Base-by-base conservation (phyloP, 768 basidiomycete species). In the Trametes punicea region DNA sequence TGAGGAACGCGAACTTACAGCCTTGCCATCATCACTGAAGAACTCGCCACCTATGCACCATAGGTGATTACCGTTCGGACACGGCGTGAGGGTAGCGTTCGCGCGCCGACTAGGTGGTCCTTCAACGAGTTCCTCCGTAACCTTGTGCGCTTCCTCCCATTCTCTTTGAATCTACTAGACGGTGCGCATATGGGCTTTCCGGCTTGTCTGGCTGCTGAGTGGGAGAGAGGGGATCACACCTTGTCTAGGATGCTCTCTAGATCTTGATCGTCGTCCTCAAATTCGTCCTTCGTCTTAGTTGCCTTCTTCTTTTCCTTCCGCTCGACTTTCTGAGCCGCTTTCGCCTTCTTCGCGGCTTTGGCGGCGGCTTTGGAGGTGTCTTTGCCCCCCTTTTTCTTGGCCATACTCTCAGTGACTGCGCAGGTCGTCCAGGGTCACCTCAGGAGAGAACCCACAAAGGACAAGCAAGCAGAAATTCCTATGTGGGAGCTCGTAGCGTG, bases 41-140 rank as follows among this genome's bases (percentile, higher is more conserved):
- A 85, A 92, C 66, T 93, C 92, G 6, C 91, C 90, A 0, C 90
- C 90, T 30, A 92, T 86, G 57, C 78, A 87, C 88, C 88, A 95
- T 0, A 94, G 74, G 68, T 92, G 80, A 58, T 86, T 88, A 40
- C 89, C 89, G 51, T 77, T 83, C 0, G 92, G 93, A 70, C 88
- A 93, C 0, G 90, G 73, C 0, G 87, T 88, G 15, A 95, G 70
- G 0, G 90, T 89, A 1, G 91, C 92, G 60, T 90, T 93, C 0
- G 91, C 91, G 38, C 93, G 79, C 46, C 89, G 75, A 46, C 84
- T 86, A 0, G 93, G 93, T 13, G 93, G 90, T 0, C 89, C 89
- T 64, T 87, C 82, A 0, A 87, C 88, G 2, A 89, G 74, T 68
- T 94, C 91, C 68, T 95, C 92, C 0, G 86, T 90, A n/a, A 91